Evolutionary conservation across 768 basidiomycete species (phyloP).

Genomic region (Tephrocybe sp.): DNA sequence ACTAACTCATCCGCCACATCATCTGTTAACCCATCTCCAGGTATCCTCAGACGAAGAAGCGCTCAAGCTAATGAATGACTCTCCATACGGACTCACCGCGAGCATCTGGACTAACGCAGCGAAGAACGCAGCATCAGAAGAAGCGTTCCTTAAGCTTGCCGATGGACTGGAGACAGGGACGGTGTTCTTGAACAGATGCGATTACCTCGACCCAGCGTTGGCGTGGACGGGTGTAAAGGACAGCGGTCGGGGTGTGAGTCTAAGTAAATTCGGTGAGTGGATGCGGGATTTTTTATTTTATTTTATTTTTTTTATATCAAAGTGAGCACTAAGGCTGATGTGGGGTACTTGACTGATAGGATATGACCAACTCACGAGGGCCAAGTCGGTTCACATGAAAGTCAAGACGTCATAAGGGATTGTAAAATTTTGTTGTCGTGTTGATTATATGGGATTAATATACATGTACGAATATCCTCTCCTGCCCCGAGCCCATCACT

Average conservation of each 20-base stretch:
- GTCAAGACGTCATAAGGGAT: slow-evolving; percentile 44
- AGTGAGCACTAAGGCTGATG: not conserved
- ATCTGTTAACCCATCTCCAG: slow-evolving; percentile 36
- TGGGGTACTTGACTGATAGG: slow-evolving; percentile 48
- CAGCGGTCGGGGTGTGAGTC: slow-evolving; percentile 86
- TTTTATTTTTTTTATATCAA: too few relatives aligned
- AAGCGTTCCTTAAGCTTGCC: slow-evolving; percentile 63
- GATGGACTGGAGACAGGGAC: slow-evolving; percentile 85
- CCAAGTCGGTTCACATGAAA: slow-evolving; percentile 84
- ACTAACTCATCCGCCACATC: not conserved
- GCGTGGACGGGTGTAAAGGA: slow-evolving; percentile 95
- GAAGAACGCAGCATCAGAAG: slow-evolving; percentile 56
- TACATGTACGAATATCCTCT: too few relatives aligned
- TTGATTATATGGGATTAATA: too few relatives aligned
- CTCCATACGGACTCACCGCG: slow-evolving; percentile 90
- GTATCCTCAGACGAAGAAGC: slow-evolving; percentile 87
- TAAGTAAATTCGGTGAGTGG: slow-evolving; percentile 81
- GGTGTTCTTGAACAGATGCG: slow-evolving; percentile 91
- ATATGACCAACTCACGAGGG: slow-evolving; percentile 80
- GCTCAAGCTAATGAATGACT: slow-evolving; percentile 91
- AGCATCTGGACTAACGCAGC: slow-evolving; percentile 88
- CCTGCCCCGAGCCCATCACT: too few relatives aligned
- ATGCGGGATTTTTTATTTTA: too few relatives aligned
- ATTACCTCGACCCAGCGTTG: slow-evolving; percentile 89
- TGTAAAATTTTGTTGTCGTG: not conserved